phyloP scores from a whole-genome alignment of 2,329 filamentous ascomycete genomes.

The Aspergillus persii region DNA sequence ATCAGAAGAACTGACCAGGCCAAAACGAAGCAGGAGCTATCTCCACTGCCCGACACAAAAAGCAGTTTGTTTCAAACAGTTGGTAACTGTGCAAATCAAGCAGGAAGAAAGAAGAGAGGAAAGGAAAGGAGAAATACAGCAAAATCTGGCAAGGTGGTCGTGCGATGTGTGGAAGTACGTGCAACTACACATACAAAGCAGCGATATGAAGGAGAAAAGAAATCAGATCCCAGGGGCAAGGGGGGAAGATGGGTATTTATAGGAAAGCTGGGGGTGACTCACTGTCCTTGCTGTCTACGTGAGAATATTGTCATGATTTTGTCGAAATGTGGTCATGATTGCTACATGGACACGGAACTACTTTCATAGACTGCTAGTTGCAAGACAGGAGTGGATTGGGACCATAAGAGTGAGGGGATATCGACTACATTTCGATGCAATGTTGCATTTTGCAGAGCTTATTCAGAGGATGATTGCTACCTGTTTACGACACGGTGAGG shows the following conservation, averaged over 20 bases:
- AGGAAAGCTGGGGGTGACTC: not conserved
- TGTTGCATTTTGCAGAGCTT: not conserved
- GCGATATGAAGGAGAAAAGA: not conserved
- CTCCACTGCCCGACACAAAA: not conserved
- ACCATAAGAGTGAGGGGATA: not conserved
- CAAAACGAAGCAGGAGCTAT: not conserved
- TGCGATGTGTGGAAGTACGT: no score
- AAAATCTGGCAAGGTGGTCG: not conserved
- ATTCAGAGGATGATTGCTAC: no score
- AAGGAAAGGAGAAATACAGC: not conserved
- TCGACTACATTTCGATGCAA: not conserved
- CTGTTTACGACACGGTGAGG: no score
- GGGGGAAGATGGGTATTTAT: not conserved
- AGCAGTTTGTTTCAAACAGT: not conserved
- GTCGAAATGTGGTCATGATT: no score
- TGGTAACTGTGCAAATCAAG: not conserved
- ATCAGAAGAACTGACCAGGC: not conserved
- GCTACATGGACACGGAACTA: no score
- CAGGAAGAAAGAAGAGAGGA: not conserved
- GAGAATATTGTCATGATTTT: not conserved
- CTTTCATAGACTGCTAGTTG: no score
- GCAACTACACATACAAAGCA: not conserved
- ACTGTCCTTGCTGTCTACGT: not conserved
- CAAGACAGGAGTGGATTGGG: no score
- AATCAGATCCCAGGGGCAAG: not conserved